Percentiles rank a stretch among this genome's conserved stretches.
phyloP scores from a whole-genome alignment of 495 filamentous ascomycete species.

The Viridothelium virens region DNA sequence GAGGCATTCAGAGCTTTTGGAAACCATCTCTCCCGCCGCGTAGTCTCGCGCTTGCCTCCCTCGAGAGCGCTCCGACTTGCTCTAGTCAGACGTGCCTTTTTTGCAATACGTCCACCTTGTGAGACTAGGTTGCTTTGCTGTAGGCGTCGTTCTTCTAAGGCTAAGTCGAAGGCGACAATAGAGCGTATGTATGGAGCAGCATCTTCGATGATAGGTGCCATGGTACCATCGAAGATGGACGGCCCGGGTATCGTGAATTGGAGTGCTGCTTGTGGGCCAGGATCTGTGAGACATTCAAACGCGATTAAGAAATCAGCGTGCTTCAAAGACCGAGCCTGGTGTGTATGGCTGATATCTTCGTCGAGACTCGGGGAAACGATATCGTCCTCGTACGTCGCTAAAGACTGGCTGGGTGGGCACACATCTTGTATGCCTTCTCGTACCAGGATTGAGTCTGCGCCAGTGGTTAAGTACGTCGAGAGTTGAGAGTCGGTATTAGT shows the following conservation, averaged over 20 bases:
- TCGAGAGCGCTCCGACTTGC: slow-evolving; percentile 76
- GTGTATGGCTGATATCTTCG: neutral
- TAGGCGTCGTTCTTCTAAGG: slow-evolving; percentile 57
- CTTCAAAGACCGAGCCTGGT: slow-evolving; percentile 12
- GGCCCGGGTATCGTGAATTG: slow-evolving; percentile 34
- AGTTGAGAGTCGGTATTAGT: slow-evolving; percentile 20
- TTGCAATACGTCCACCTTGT: slow-evolving; percentile 42
- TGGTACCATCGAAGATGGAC: slow-evolving; percentile 65
- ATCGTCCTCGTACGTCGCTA: neutral
- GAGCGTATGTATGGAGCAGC: slow-evolving; percentile 75
- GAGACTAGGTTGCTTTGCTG: slow-evolving; percentile 56
- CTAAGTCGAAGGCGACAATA: slow-evolving; percentile 68
- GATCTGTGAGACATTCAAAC: slow-evolving; percentile 50
- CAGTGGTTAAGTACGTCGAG: neutral
- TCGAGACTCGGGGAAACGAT: neutral
- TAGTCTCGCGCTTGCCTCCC: slow-evolving; percentile 63
- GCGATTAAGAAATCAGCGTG: slow-evolving; percentile 44
- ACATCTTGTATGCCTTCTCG: neutral
- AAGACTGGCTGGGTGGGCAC: neutral
- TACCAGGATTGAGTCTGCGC: neutral
- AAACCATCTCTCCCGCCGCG: slow-evolving; percentile 74
- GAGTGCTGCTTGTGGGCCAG: slow-evolving; percentile 37
- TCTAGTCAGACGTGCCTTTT: slow-evolving; percentile 66
- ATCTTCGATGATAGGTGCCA: slow-evolving; percentile 58
- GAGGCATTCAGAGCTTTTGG: slow-evolving; percentile 54